These are phyloP conservation scores for Tolypocladium endophyticum DNA, from an alignment of 2,329 filamentous ascomycete genomes.

Conservation along the genomic window DNA sequence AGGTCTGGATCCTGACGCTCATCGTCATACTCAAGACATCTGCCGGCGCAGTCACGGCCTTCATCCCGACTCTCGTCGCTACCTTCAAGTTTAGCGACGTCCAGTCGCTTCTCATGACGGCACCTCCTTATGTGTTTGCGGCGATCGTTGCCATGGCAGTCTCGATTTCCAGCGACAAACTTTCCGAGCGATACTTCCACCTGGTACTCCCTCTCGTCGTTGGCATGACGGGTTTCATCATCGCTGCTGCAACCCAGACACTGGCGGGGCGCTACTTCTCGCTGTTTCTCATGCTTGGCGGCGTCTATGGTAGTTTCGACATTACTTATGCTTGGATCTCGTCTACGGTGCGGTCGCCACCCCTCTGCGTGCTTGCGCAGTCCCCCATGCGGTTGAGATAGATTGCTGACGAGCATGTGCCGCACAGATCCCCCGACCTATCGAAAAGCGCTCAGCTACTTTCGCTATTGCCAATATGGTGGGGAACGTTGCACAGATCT, in stretches of 20 bases:
- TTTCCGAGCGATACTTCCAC: not conserved
- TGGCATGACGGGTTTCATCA: not conserved
- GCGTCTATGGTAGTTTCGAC: not conserved
- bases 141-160: not conserved
- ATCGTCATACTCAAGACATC: slow-evolving; percentile 7
- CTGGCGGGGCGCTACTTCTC: not conserved
- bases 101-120: not conserved
- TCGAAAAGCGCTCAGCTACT: not conserved
- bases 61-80: slow-evolving; percentile 5
- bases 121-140: not conserved
- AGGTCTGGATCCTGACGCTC: slow-evolving; percentile 5
- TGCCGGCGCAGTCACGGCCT: slow-evolving; percentile 5
- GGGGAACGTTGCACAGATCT: not conserved
- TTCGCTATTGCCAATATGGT: not conserved
- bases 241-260: not conserved
- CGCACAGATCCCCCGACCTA: not conserved
- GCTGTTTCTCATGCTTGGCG: not conserved
- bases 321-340: not conserved
- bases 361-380: not conserved
- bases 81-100: slow-evolving; percentile 25
- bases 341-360: not conserved
- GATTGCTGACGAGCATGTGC: not conserved
- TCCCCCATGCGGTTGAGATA: not conserved
- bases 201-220: not conserved
- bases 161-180: not conserved